Conservation (phyloP, 177 flowering plant species). For the Vitis hybrid region DNA sequence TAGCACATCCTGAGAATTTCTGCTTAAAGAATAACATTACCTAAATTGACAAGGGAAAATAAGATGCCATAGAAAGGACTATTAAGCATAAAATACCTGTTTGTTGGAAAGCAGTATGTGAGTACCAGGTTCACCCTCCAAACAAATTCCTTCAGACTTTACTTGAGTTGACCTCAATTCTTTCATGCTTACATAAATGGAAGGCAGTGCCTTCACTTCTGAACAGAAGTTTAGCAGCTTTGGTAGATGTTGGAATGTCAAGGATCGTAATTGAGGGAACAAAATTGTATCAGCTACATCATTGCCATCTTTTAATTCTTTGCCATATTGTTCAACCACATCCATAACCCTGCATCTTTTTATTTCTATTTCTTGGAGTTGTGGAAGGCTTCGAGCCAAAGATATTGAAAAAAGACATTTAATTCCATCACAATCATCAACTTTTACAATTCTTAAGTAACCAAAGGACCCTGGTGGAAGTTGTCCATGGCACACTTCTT, state of each 20-base stretch:
- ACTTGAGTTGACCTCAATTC: no score
- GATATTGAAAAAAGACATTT: slow-evolving; percentile 4
- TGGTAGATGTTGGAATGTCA: slow-evolving; percentile 6
- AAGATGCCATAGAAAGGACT: no score
- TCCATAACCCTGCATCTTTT: not conserved
- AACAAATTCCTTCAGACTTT: no score
- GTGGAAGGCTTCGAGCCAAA: not conserved
- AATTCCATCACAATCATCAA: slow-evolving; percentile 1
- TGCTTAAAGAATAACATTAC: no score
- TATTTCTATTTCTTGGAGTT: slow-evolving; percentile 3
- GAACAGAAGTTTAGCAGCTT: not conserved
- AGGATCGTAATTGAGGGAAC: slow-evolving; percentile 1
- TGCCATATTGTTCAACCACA: not conserved
- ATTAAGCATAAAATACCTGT: no score
- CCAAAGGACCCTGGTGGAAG: not conserved
- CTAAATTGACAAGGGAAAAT: no score
- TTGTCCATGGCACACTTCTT: slow-evolving; percentile 5
- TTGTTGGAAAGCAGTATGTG: no score
- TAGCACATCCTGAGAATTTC: no score
- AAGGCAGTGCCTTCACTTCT: no score
- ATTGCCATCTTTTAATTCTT: not conserved
- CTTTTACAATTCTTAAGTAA: no score
- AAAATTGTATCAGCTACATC: not conserved
- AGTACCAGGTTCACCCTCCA: no score
- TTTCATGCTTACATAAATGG: no score